Evolutionary conservation across 208 protist genomes (phyloP), one percentile per base, ranked within the genome.

Genomic region (Trypanosoma caninum): DNA sequence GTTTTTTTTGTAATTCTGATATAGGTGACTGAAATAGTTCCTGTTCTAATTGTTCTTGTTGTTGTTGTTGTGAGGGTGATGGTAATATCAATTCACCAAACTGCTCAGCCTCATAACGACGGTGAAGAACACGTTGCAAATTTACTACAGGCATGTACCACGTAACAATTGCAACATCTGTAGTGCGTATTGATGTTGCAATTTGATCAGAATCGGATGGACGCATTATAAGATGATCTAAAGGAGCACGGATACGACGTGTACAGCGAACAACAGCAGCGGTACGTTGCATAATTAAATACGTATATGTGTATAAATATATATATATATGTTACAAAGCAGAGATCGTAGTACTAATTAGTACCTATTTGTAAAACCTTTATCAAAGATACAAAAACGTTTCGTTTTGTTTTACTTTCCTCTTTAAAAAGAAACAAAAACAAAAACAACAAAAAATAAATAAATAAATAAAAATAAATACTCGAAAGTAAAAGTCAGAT

Each of bases 181-280:
- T 71, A n/a, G 83, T 91, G 50, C 70, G 64, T 25, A 93, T 85
- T 0, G 76, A 74, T 3, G 75, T 87, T 25, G 64, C 63, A 7
- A 91, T 72, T 47, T 89, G 83, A 48, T 91, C 81, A 0, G 69
- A 34, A 38, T 93, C 87, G 0, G 74, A 82, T 9, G 84, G 83
- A 58, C 84, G 74, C 81, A 93, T 86, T 40, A 87, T 89, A 31
- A 93, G 78, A 60, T 93, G 82, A 58, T 89, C 78, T 13, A 93
- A 67, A 1, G 87, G 81, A 34, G 80, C 78, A 20, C 83, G 80
- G 23, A 93, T 82, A 52, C 87, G 87, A 16, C 81, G 77, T 10
- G 83, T 93, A 70, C 87, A 93, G 22, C 83, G 82, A 11, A 81
- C 69, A 23, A 46, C 16, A 13, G 53, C 45, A 11, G 53, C 60